Evolutionary conservation across 306 rosid genomes (phyloP).

Genomic region (Glycine latifolia): DNA sequence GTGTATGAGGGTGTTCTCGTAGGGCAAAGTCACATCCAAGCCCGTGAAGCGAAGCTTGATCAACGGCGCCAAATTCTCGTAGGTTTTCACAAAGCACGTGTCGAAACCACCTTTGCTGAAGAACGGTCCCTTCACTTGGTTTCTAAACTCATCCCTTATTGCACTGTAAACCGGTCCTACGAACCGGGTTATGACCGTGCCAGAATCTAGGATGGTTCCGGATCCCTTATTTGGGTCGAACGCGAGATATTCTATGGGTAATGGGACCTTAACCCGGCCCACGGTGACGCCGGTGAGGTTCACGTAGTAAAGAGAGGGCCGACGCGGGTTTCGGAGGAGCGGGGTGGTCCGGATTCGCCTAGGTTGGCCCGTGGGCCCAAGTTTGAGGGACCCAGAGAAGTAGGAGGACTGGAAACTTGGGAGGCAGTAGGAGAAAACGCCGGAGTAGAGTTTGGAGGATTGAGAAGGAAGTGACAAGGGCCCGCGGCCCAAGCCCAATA

Average conservation of each 20-base stretch:
- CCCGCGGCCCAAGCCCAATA: slow-evolving; percentile 82
- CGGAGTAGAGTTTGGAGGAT: slow-evolving; percentile 56
- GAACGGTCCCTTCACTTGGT: slow-evolving; percentile 63
- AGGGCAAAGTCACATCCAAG: slow-evolving; percentile 65
- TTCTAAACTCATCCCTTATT: slow-evolving; percentile 73
- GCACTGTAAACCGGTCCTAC: slow-evolving; percentile 67
- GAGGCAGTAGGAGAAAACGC: slow-evolving; percentile 75
- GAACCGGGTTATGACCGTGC: slow-evolving; percentile 73
- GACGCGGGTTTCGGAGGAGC: slow-evolving; percentile 65
- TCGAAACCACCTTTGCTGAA: slow-evolving; percentile 71
- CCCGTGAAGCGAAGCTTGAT: slow-evolving; percentile 60
- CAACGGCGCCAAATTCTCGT: slow-evolving; percentile 55
- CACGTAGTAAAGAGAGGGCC: slow-evolving; percentile 77
- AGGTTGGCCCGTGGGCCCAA: slow-evolving; percentile 74
- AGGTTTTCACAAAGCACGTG: slow-evolving; percentile 63
- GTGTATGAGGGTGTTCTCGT: slow-evolving; percentile 74
- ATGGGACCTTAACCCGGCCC: slow-evolving; percentile 57
- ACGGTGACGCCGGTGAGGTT: slow-evolving; percentile 76
- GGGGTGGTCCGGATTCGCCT: slow-evolving; percentile 70
- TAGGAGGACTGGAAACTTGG: slow-evolving; percentile 57
- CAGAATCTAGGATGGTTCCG: slow-evolving; percentile 81
- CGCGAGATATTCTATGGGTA: slow-evolving; percentile 48
- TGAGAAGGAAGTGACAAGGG: slow-evolving; percentile 64
- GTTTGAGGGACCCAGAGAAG: slow-evolving; percentile 38
- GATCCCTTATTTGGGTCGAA: slow-evolving; percentile 67